Percentiles rank a stretch among this genome's conserved stretches.
Evolutionary conservation across 345 rosid genomes (phyloP).

Genomic region (Rhizophora apiculata): DNA sequence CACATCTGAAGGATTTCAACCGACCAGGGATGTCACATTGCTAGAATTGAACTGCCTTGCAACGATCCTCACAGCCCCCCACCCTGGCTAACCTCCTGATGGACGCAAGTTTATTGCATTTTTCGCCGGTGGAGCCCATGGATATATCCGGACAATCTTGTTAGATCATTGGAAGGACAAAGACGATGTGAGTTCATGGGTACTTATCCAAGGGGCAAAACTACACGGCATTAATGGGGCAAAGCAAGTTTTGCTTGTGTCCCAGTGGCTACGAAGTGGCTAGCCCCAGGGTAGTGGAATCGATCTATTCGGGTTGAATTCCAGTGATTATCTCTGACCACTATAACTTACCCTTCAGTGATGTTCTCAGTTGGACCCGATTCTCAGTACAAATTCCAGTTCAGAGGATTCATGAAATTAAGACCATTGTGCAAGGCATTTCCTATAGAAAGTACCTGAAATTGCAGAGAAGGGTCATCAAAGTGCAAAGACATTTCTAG

Average conservation of each 20-base stretch:
- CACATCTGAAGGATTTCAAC: background rate
- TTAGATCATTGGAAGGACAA: background rate
- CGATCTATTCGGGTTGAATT: constrained; percentile 40
- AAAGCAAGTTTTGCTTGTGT: constrained; percentile 59
- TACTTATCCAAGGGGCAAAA: constrained; percentile 23
- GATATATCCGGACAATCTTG: no score
- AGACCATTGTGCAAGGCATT: constrained; percentile 44
- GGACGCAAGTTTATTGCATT: constrained; percentile 18
- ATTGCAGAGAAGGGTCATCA: constrained; percentile 38
- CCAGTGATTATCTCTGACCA: constrained; percentile 41
- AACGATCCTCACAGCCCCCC: no score
- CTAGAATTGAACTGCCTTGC: constrained; percentile 39
- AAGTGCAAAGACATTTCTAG: constrained; percentile 44
- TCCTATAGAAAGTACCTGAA: constrained; percentile 33
- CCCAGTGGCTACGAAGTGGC: constrained; percentile 40
- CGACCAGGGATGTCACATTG: constrained; percentile 38
- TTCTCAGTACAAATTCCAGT: constrained; percentile 43
- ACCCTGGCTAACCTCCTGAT: constrained; percentile 21
- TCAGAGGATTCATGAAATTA: constrained; percentile 35
- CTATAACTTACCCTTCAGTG: constrained; percentile 45
- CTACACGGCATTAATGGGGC: constrained; percentile 40
- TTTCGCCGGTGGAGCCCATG: no score
- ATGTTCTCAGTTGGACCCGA: constrained; percentile 49
- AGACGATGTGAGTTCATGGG: constrained; percentile 44
- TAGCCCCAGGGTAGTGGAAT: constrained; percentile 48